Evolutionary conservation across 1,284 basidiomycete species (phyloP).

Genomic region (Boletellus dicymbophilus): DNA sequence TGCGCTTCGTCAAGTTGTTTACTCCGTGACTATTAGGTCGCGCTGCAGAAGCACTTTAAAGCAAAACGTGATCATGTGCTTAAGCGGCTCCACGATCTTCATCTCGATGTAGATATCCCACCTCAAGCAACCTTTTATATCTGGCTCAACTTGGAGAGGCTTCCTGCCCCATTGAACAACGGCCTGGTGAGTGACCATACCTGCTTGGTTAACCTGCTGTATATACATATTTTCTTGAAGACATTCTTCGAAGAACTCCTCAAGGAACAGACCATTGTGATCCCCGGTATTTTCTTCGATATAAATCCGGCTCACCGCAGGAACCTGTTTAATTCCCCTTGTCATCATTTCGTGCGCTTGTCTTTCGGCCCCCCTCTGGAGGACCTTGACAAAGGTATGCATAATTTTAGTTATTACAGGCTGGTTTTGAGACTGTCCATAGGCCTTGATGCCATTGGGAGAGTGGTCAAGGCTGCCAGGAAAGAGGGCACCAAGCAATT

Average conservation of each 20-base stretch:
- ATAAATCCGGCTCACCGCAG: constrained; percentile 83
- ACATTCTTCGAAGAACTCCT: constrained; percentile 95
- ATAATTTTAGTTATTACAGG: neutral
- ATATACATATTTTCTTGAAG: constrained; percentile 35
- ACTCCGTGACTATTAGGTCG: constrained; percentile 42
- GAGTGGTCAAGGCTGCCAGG: constrained; percentile 73
- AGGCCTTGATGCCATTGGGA: constrained; percentile 85
- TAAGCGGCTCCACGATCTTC: constrained; percentile 75
- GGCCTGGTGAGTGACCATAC: constrained; percentile 61
- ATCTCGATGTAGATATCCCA: constrained; percentile 74
- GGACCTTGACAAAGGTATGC: constrained; percentile 77
- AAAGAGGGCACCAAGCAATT: constrained; percentile 59
- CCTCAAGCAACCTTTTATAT: constrained; percentile 87
- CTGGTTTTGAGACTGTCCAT: constrained; percentile 5
- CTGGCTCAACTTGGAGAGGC: constrained; percentile 82
- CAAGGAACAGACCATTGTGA: constrained; percentile 89
- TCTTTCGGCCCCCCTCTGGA: constrained; percentile 88
- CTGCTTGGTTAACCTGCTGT: neutral
- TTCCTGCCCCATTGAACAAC: constrained; percentile 83
- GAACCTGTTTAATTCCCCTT: constrained; percentile 89
- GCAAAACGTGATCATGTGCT: constrained; percentile 90
- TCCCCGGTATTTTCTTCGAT: constrained; percentile 92
- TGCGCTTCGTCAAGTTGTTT: neutral
- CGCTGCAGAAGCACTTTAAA: constrained; percentile 89
- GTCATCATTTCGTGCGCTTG: constrained; percentile 85